phyloP scores from a whole-genome alignment of 176 grass and related monocot species.

The Elaeis guineensis region DNA sequence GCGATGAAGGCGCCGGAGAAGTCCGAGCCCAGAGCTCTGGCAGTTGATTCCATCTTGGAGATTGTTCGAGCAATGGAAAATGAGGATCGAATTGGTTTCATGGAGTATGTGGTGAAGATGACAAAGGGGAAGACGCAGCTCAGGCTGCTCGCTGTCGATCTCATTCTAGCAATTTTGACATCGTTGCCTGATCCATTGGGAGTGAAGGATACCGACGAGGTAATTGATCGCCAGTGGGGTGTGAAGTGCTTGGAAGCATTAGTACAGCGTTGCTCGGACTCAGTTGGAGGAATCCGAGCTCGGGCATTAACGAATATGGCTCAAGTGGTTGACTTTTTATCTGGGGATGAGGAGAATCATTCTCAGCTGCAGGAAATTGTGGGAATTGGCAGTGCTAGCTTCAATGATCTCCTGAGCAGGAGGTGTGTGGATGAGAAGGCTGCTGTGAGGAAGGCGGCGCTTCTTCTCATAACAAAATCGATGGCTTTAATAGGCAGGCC shows the following conservation, averaged over 20 bases:
- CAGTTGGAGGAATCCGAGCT: constrained; percentile 44
- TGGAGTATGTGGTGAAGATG: constrained; percentile 49
- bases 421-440: constrained; percentile 82
- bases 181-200: constrained; percentile 17
- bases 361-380: constrained; percentile 26
- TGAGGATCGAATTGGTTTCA: constrained; percentile 30
- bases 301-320: constrained; percentile 62
- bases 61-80: constrained; percentile 34
- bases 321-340: constrained; percentile 53
- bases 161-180: constrained; percentile 50
- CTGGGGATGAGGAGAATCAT: constrained; percentile 33
- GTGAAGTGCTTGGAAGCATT: constrained; percentile 46
- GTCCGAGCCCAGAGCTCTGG: constrained; percentile 46
- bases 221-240: constrained; percentile 34
- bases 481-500: constrained; percentile 57
- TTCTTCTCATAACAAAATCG: constrained; percentile 64
- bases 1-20: constrained; percentile 66
- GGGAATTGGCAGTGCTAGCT: constrained; percentile 35
- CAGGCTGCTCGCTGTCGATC: constrained; percentile 68
- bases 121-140: constrained; percentile 54
- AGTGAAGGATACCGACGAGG: not conserved
- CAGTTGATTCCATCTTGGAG: constrained; percentile 71
- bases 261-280: constrained; percentile 64
- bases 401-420: constrained; percentile 54
- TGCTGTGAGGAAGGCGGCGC: constrained; percentile 78